These are phyloP conservation scores for Porodaedalea pini DNA, from an alignment of 1,284 basidiomycete species.

Conservation along the genomic window DNA sequence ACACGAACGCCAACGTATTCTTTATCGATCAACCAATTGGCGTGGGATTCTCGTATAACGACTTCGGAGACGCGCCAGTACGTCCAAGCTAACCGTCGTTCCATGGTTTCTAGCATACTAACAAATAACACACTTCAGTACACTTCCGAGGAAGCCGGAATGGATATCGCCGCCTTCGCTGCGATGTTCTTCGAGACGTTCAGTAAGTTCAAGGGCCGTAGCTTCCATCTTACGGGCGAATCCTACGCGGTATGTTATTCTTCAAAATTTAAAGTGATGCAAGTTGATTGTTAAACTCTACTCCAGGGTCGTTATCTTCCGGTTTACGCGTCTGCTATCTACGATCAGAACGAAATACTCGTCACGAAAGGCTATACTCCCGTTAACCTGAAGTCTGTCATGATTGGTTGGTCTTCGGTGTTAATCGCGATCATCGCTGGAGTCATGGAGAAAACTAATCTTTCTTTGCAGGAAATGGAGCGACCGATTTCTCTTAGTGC, in stretches of 20 bases:
- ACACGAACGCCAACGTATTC: slow-evolving; percentile 64
- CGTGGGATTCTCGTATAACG: slow-evolving; percentile 70
- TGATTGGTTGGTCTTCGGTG: slow-evolving; percentile 59
- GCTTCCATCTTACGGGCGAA: slow-evolving; percentile 73
- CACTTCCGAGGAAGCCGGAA: slow-evolving; percentile 64
- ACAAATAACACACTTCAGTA: slow-evolving; percentile 31
- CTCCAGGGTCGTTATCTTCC: slow-evolving; percentile 80
- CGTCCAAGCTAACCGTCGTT: slow-evolving; percentile 23
- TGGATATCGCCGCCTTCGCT: slow-evolving; percentile 67
- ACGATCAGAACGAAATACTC: slow-evolving; percentile 70
- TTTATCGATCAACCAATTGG: slow-evolving; percentile 68
- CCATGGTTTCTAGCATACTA: background rate
- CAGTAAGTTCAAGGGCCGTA: slow-evolving; percentile 57
- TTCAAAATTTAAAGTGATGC: background rate
- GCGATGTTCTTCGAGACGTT: slow-evolving; percentile 75
- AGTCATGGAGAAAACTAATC: background rate
- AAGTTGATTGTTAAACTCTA: background rate
- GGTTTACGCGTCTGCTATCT: slow-evolving; percentile 74
- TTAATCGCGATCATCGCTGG: background rate
- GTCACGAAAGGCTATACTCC: slow-evolving; percentile 59
- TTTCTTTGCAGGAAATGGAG: slow-evolving; percentile 49
- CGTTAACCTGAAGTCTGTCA: slow-evolving; percentile 74
- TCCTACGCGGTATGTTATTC: slow-evolving; percentile 53
- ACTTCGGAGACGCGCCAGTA: slow-evolving; percentile 62
- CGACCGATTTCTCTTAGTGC: slow-evolving; percentile 42